Base-by-base conservation (phyloP, 306 rosid genomes). In the Crotalaria pallida region DNA sequence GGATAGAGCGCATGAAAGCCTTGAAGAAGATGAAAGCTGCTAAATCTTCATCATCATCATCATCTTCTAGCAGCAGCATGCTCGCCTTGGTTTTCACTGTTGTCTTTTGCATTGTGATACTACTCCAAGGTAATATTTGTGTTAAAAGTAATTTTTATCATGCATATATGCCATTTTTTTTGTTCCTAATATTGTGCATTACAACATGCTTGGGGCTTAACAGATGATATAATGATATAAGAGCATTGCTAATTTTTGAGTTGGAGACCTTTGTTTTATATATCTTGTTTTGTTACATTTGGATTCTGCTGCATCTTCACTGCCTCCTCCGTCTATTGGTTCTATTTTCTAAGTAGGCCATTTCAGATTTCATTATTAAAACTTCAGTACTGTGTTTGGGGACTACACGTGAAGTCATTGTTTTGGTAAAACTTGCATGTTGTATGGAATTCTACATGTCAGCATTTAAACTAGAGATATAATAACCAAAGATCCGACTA, bases 21-120 rank as follows among this genome's bases (percentile, higher is more conserved):
- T 72, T 91, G 74, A 91, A 84, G 89, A 89, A 84, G 81, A 79
- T 83, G 95, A 94, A 83, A 82, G 85, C 87, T 26, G 86, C 84
- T 8, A 91, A 88, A 70, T 31, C 36, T 31, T 31, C 85, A 2
- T 74, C 88, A 1, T 78, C 89, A 11, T 75, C 88, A 1, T 78
- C 89, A 11, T 75, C 88, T 68, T 67, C 73, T 23, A 69, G 61
- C 52, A 82, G 88, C 85, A 85, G 80, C 82, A 40, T 86, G 38
- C 58, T 90, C 48, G 92, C 99, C 21, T 51, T 77, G 88, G 67
- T 91, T 72, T 83, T 91, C 76, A 88, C 97, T n/a, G 17, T 86
- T 72, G 78, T 89, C 79, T 95, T 95, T 83, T 86, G 85, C 68
- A 79, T 91, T 31, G 92, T 95, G 48, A 84, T 95, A 53, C 48